Evolutionary conservation across 345 rosid genomes (phyloP).

Genomic region (Xanthoceras sorbifolium): DNA sequence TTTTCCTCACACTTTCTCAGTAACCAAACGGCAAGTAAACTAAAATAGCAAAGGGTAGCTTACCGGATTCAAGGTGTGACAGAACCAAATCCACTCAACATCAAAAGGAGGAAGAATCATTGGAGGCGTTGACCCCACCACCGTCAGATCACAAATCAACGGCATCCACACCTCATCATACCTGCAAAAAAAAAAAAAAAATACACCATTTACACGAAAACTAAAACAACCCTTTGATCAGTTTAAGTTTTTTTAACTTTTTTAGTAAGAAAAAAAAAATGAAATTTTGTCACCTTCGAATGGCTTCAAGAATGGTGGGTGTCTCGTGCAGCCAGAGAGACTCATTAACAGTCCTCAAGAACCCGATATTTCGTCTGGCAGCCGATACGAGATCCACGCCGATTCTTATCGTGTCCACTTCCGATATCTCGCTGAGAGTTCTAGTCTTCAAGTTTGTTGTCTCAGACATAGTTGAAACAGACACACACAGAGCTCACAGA

Average conservation of each 20-base stretch:
- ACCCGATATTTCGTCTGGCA: conserved; percentile 55
- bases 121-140: conserved; percentile 60
- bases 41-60: conserved; percentile 15
- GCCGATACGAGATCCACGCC: conserved; percentile 72
- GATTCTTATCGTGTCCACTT: conserved; percentile 45
- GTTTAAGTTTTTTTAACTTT: no score
- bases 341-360: conserved; percentile 60
- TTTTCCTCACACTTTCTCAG: conserved; percentile 26
- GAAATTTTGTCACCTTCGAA: conserved; percentile 55
- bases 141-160: conserved; percentile 72
- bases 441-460: conserved; percentile 39
- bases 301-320: conserved; percentile 55
- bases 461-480: conserved; percentile 32
- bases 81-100: conserved; percentile 97
- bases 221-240: neutral
- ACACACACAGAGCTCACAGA: no score
- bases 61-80: conserved; percentile 89
- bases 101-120: conserved; percentile 86
- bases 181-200: conserved; percentile 36
- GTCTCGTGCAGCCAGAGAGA: conserved; percentile 73
- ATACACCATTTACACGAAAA: neutral
- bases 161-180: conserved; percentile 98
- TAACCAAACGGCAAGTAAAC: conserved; percentile 30
- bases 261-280: no score
- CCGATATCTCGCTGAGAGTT: conserved; percentile 68